Percentiles rank a stretch among this genome's conserved stretches.
Evolutionary conservation across 139 green algal species (phyloP).

Genomic region (Mesotaenium endlicherianum): DNA sequence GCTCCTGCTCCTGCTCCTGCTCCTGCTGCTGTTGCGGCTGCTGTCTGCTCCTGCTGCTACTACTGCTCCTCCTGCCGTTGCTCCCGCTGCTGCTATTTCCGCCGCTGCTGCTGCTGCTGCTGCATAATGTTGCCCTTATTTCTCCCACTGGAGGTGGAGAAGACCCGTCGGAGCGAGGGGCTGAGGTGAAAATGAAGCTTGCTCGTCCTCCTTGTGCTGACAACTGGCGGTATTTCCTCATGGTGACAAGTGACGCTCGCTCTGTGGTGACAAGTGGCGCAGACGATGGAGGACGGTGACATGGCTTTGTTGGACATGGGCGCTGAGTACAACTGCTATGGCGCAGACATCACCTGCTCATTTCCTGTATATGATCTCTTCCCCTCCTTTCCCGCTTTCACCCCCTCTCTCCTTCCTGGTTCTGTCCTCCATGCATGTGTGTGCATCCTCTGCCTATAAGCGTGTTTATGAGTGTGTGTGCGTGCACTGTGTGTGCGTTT

Average conservation of each 20-base stretch:
- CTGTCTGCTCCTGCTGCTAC: background rate
- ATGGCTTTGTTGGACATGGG: slow-evolving; percentile 82
- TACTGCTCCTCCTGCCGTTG: background rate
- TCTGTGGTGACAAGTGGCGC: too few species aligned
- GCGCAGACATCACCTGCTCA: slow-evolving; percentile 78
- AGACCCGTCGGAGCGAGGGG: too few species aligned
- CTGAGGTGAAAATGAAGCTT: too few species aligned
- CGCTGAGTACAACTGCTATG: slow-evolving; percentile 71
- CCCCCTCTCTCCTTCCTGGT: background rate
- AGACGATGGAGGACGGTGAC: slow-evolving; percentile 63
- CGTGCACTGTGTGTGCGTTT: background rate
- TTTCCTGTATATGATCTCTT: slow-evolving; percentile 59
- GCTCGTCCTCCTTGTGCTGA: too few species aligned
- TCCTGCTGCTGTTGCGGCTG: too few species aligned
- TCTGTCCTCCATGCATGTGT: background rate
- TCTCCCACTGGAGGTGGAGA: too few species aligned
- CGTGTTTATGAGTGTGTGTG: background rate
- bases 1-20: too few species aligned
- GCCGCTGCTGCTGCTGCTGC: too few species aligned
- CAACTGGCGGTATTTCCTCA: too few species aligned
- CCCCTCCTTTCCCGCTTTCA: background rate
- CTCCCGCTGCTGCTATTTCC: background rate
- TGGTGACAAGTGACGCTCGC: too few species aligned
- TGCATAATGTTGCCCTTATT: too few species aligned
- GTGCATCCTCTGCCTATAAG: background rate